A percentile compares a stretch with the other conserved stretches of the same genome.
phyloP scores from a whole-genome alignment of 306 rosid species.

The Cucurbita maxima region DNA sequence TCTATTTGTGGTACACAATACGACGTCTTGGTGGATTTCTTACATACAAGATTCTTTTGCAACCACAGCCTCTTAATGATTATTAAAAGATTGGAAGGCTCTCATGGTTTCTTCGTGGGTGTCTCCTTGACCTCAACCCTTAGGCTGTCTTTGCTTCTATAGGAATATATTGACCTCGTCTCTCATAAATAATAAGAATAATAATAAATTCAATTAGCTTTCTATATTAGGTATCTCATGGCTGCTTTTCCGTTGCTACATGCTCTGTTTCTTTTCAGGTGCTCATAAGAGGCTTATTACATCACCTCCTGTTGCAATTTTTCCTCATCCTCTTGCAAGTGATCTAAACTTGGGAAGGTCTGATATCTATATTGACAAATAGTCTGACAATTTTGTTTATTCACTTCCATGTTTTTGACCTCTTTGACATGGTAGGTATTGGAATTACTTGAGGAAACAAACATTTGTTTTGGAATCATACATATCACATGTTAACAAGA shows the following conservation, averaged over 20 bases:
- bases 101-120: no score
- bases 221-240: not conserved
- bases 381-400: not conserved
- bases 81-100: no score
- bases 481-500: constrained; percentile 52
- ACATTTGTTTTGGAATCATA: constrained; percentile 97
- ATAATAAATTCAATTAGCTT: no score
- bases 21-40: no score
- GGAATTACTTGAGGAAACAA: constrained; percentile 99
- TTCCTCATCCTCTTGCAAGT: constrained; percentile 95
- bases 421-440: constrained; percentile 44
- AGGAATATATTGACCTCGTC: no score
- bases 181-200: no score
- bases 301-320: constrained; percentile 93
- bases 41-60: no score
- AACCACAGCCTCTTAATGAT: no score
- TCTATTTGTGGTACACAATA: no score
- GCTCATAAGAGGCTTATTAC: constrained; percentile 80
- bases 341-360: constrained; percentile 91
- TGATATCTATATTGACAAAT: constrained; percentile 14
- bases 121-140: no score
- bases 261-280: constrained; percentile 31
- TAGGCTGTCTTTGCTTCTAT: no score
- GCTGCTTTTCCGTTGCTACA: constrained; percentile 8
- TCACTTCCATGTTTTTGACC: constrained; percentile 5